Conservation (phyloP, 345 rosid genomes). For the Citrus reticulata region DNA sequence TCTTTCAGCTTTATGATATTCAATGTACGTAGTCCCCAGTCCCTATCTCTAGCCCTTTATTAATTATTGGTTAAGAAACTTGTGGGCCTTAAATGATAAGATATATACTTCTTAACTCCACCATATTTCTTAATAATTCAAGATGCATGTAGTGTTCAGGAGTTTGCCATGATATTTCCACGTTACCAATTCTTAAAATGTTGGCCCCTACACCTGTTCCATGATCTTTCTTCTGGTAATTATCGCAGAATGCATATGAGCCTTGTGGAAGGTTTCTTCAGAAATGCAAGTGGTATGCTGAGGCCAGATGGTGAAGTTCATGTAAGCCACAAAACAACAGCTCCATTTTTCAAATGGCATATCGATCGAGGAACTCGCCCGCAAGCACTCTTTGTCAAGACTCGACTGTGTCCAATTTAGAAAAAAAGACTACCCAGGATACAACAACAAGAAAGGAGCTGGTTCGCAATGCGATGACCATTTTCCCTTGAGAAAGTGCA, state of each 20-base stretch:
- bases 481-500: slow-evolving; percentile 37
- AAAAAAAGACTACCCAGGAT: slow-evolving; percentile 38
- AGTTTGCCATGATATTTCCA: not conserved
- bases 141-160: no score
- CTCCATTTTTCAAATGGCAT: slow-evolving; percentile 52
- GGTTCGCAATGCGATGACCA: slow-evolving; percentile 44
- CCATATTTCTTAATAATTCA: no score
- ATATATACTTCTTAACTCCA: no score
- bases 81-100: no score
- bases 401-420: slow-evolving; percentile 20
- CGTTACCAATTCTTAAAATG: not conserved
- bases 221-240: not conserved
- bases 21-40: no score
- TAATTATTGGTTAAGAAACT: no score
- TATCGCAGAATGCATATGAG: slow-evolving; percentile 42
- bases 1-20: no score
- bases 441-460: slow-evolving; percentile 51
- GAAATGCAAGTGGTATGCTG: slow-evolving; percentile 40
- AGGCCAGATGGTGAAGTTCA: slow-evolving; percentile 43
- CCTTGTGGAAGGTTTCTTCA: slow-evolving; percentile 42
- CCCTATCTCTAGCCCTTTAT: no score
- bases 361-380: slow-evolving; percentile 40
- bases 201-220: not conserved
- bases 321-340: slow-evolving; percentile 49
- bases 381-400: slow-evolving; percentile 26